phyloP scores from a whole-genome alignment of 2,329 filamentous ascomycete genomes.

The Beauveria bassiana region DNA sequence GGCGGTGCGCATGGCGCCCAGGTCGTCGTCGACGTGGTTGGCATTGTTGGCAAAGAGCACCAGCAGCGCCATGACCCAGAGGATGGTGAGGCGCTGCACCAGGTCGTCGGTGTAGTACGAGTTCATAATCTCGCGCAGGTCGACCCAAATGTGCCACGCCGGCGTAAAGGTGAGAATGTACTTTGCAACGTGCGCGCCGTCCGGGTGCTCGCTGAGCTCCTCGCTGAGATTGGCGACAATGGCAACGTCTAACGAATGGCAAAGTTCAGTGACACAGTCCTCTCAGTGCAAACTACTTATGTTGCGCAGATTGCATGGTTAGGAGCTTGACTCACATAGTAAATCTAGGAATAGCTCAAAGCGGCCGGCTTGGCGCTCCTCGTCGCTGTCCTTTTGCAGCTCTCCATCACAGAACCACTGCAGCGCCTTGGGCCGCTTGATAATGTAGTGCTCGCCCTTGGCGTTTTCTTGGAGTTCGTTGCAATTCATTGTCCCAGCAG shows the following conservation, averaged over 20 bases:
- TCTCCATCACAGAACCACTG: slow-evolving; percentile 38
- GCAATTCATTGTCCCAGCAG: slow-evolving; percentile 24
- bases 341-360: slow-evolving; percentile 44
- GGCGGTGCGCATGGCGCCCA: slow-evolving; percentile 36
- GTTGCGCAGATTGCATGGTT: too few relatives aligned
- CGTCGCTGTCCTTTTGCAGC: slow-evolving; percentile 33
- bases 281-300: too few relatives aligned
- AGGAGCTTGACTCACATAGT: slow-evolving; percentile 25
- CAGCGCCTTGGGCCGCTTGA: slow-evolving; percentile 31
- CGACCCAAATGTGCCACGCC: slow-evolving; percentile 43
- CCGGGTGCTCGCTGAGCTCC: slow-evolving; percentile 36
- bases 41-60: slow-evolving; percentile 43
- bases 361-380: slow-evolving; percentile 36
- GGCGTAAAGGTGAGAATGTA: slow-evolving; percentile 41
- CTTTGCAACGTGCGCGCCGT: slow-evolving; percentile 36
- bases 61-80: slow-evolving; percentile 43
- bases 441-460: slow-evolving; percentile 25
- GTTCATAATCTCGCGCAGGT: slow-evolving; percentile 44
- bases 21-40: slow-evolving; percentile 32
- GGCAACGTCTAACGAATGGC: slow-evolving; percentile 28
- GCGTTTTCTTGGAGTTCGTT: slow-evolving; percentile 27
- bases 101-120: slow-evolving; percentile 45
- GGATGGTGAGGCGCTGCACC: slow-evolving; percentile 36
- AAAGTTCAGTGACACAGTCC: not conserved
- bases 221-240: slow-evolving; percentile 45